Percentiles rank a stretch among this genome's conserved stretches.
These are phyloP conservation scores for Sequoia sempervirens DNA, from an alignment of 75 land plant genomes.

Conservation along the genomic window DNA sequence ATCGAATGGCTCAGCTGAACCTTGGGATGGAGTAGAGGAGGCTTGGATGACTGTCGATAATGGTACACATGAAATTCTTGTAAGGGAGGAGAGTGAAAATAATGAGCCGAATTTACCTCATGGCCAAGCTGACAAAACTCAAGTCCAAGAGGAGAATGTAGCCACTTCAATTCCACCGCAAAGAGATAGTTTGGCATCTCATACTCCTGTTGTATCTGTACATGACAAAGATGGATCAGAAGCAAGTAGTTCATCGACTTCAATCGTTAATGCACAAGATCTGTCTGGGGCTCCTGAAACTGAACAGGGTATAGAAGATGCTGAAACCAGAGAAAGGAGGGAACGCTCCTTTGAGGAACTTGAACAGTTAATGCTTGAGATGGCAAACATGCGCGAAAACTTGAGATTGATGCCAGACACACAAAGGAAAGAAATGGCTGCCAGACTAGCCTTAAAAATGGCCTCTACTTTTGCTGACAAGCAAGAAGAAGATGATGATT, in stretches of 20 bases:
- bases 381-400: constrained; percentile 71
- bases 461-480: constrained; percentile 83
- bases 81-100: neutral
- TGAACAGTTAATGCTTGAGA: constrained; percentile 86
- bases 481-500: constrained; percentile 50
- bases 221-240: neutral
- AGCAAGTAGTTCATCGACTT: constrained; percentile 2
- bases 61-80: neutral
- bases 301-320: constrained; percentile 2
- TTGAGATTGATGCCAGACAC: constrained; percentile 84
- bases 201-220: neutral
- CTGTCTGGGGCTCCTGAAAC: neutral
- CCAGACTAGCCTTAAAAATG: constrained; percentile 82
- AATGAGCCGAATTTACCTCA: neutral
- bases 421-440: constrained; percentile 93
- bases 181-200: neutral
- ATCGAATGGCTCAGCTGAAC: constrained; percentile 82
- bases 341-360: constrained; percentile 43
- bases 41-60: constrained; percentile 21
- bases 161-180: neutral
- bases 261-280: neutral
- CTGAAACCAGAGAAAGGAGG: neutral
- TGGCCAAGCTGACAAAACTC: neutral
- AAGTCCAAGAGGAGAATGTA: constrained; percentile 1
- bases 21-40: constrained; percentile 64